A percentile compares a stretch with the other conserved stretches of the same genome.
Conservation (phyloP, 108 stramenopile genomes). For the Skeletonema menzelii region DNA sequence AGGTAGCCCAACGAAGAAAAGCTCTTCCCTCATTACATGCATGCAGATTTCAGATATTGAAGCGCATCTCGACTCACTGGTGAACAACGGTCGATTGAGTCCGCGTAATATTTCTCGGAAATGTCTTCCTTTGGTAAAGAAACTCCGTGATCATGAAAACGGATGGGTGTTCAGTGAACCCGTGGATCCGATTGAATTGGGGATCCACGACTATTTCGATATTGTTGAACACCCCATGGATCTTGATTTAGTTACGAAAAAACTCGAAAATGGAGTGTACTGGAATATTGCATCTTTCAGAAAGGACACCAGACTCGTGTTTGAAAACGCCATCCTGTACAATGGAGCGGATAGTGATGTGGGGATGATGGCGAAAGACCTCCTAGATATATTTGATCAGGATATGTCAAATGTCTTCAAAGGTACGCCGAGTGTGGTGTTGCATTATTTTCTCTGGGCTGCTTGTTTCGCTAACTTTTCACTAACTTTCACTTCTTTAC, state of each 20-base stretch:
- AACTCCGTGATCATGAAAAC: constrained; percentile 76
- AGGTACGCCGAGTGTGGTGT: constrained; percentile 5
- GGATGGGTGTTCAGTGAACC: constrained; percentile 93
- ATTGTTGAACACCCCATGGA: constrained; percentile 89
- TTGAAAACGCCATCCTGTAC: constrained; percentile 87
- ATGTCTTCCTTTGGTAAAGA: constrained; percentile 77
- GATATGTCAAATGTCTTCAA: constrained; percentile 61
- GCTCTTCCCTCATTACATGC: constrained; percentile 56
- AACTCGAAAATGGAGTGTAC: constrained; percentile 79
- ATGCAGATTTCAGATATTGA: constrained; percentile 71
- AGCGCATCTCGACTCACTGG: constrained; percentile 76
- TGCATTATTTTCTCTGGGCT: background rate
- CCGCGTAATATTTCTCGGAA: constrained; percentile 77
- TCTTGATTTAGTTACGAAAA: constrained; percentile 71
- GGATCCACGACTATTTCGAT: constrained; percentile 96
- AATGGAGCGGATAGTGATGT: constrained; percentile 87
- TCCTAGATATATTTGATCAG: constrained; percentile 61
- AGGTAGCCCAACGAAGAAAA: background rate
- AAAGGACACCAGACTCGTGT: constrained; percentile 71
- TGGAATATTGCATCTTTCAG: constrained; percentile 66
- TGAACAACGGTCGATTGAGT: constrained; percentile 61
- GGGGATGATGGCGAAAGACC: constrained; percentile 69
- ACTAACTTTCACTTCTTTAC: background rate
- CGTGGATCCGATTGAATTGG: constrained; percentile 92
- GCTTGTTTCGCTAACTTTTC: constrained; percentile 1